Evolutionary conservation across 305 asterid species (phyloP), one percentile per base, ranked within the genome.

Genomic region (Solanum aculeatissimum): DNA sequence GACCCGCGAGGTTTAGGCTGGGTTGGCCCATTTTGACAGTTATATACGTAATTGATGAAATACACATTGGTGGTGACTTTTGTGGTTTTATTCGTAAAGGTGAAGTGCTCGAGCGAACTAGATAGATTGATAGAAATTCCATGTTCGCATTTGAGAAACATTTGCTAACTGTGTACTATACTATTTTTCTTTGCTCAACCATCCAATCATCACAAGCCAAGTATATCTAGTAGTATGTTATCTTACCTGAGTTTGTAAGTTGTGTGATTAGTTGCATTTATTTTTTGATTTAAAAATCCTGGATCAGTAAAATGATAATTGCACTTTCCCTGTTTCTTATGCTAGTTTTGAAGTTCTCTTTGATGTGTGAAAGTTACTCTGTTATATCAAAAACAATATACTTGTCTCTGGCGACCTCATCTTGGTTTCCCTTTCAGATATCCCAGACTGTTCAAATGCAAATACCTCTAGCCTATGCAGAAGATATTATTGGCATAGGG

Each of bases 381-480:
- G 83, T 55, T 79, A 54, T 54, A 68, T 79, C 51, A 79, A 32
- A 79, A 54, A 54, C 68, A 54, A 79, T n/a, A 19, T 29, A 32
- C 83, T 79, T 19, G 18, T 54, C 9, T n/a, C 45, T 35, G 35
- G 51, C 1, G 68, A 55, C 66, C 68, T 79, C 63, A 79, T 32
- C 42, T 38, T 66, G 54, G 72, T 81, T 72, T 54, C 74, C 54
- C 11, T 83, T 45, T 23, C 91, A 96, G 99, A 83, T 96, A 82
- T 90, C 92, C 38, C 97, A 94, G 90, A 95, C 93, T 19, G 95
- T 94, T 95, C 98, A 93, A 93, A 96, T 94, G 97, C 98, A 93
- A 93, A 89, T 96, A 84, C 98, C 99, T 21, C 91, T 96, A 14
- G 82, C 87, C 35, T 96, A 90, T 90, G 99, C 98, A 38, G 99